Percentiles rank a stretch among this genome's conserved stretches.
phyloP scores from a whole-genome alignment of 192 early-diverging fungal genomes.

The Dissophora globulifera region DNA sequence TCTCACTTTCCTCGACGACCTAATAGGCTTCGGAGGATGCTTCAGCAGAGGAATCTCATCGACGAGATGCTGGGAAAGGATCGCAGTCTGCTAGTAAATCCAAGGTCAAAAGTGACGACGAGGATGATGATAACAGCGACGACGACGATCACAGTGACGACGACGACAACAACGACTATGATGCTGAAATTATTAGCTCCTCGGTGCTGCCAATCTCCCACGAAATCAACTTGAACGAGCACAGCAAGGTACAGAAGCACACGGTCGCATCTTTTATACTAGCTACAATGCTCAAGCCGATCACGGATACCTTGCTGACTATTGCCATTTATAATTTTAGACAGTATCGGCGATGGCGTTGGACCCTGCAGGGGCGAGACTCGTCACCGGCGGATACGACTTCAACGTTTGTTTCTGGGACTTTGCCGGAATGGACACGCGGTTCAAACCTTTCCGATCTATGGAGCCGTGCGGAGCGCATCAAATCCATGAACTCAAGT shows the following conservation, averaged over 20 bases:
- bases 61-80: neutral
- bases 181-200: conserved; percentile 54
- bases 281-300: neutral
- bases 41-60: too few relatives aligned
- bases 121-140: conserved; percentile 43
- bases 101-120: conserved; percentile 9
- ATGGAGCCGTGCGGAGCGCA: conserved; percentile 84
- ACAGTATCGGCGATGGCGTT: conserved; percentile 83
- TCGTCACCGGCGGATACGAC: conserved; percentile 85
- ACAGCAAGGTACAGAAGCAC: conserved; percentile 67
- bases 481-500: conserved; percentile 84
- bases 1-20: too few relatives aligned
- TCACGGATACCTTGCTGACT: neutral
- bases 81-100: neutral
- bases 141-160: conserved; percentile 51
- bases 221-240: conserved; percentile 73
- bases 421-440: conserved; percentile 88
- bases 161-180: conserved; percentile 49
- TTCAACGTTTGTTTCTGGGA: conserved; percentile 91
- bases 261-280: too few relatives aligned
- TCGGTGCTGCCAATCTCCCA: conserved; percentile 71
- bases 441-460: conserved; percentile 78
- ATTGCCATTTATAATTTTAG: conserved; percentile 35
- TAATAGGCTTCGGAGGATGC: neutral
- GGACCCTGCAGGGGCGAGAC: conserved; percentile 82